Evolutionary conservation across 73 alveolate genomes (phyloP).

Genomic region (Durusdinium trenchii): DNA sequence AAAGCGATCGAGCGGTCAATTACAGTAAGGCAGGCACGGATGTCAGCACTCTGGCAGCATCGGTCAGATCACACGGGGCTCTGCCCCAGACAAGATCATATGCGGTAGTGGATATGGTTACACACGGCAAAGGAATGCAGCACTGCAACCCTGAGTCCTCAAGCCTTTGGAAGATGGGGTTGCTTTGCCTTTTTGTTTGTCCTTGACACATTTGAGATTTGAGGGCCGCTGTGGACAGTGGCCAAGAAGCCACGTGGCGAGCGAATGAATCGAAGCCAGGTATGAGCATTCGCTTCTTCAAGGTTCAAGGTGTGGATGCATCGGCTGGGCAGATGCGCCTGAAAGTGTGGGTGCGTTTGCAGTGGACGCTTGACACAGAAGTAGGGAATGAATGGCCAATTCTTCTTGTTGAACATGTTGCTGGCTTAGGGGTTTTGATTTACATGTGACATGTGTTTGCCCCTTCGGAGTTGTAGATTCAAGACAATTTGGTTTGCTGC

Average conservation of each 20-base stretch:
- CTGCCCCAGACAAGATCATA: not conserved
- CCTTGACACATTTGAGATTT: not conserved
- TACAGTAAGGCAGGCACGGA: conserved; percentile 59
- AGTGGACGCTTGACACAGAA: not conserved
- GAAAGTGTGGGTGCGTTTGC: conserved; percentile 67
- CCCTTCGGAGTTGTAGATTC: no score
- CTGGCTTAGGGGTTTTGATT: no score
- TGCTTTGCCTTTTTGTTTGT: no score
- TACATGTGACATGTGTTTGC: no score
- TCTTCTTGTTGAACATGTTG: no score
- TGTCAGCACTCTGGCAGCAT: not conserved
- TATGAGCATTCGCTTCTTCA: conserved; percentile 55
- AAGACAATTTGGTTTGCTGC: no score
- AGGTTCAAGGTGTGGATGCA: conserved; percentile 31
- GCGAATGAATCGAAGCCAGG: no score
- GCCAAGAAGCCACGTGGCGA: no score
- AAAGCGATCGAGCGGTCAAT: not conserved
- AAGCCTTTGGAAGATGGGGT: no score
- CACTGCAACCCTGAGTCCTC: no score
- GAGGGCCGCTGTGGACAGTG: not conserved
- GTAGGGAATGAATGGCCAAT: no score
- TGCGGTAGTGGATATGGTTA: not conserved
- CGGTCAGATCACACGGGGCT: not conserved
- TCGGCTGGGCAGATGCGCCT: conserved; percentile 70
- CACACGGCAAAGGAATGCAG: no score